These are phyloP conservation scores for Aspergillus flavus DNA, from an alignment of 2,329 filamentous ascomycete genomes.

Conservation along the genomic window DNA sequence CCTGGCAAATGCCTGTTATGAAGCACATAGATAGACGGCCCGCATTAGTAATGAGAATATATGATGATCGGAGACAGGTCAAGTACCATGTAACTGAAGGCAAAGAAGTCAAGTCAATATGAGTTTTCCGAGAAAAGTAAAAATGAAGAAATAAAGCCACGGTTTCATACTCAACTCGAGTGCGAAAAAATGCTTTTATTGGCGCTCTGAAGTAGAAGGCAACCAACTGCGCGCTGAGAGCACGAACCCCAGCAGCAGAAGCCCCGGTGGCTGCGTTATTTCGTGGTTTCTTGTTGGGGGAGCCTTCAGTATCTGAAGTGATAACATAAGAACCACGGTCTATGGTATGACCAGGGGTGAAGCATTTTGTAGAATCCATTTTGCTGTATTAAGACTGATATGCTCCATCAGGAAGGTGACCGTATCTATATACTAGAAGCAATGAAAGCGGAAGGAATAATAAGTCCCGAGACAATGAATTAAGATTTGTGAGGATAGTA, in stretches of 20 bases:
- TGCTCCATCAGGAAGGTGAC: slow-evolving; percentile 20
- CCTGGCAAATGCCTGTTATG: slow-evolving; percentile 59
- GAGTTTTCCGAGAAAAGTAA: not conserved
- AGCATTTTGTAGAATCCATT: slow-evolving; percentile 16
- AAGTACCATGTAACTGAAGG: slow-evolving; percentile 54
- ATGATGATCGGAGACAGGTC: slow-evolving; percentile 6
- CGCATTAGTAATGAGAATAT: not conserved
- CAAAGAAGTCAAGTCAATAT: slow-evolving; percentile 20
- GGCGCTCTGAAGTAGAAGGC: slow-evolving; percentile 92
- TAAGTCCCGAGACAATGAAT: not conserved
- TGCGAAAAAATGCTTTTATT: slow-evolving; percentile 89
- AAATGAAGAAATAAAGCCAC: not conserved
- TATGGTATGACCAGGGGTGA: slow-evolving; percentile 13
- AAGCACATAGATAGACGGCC: not conserved
- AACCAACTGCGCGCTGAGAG: slow-evolving; percentile 78
- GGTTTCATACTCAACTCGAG: slow-evolving; percentile 75
- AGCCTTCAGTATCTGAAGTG: slow-evolving; percentile 24
- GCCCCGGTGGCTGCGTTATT: slow-evolving; percentile 69
- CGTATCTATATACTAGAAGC: not conserved
- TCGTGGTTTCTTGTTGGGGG: slow-evolving; percentile 49
- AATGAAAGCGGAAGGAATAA: slow-evolving; percentile 1
- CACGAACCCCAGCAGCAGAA: slow-evolving; percentile 83
- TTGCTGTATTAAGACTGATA: slow-evolving; percentile 3
- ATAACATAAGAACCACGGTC: slow-evolving; percentile 16
- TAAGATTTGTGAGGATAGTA: not conserved